Percentiles rank a stretch among this genome's conserved stretches.
Evolutionary conservation across 106 monocot genomes (phyloP).

Genomic region (Ottelia alismoides): DNA sequence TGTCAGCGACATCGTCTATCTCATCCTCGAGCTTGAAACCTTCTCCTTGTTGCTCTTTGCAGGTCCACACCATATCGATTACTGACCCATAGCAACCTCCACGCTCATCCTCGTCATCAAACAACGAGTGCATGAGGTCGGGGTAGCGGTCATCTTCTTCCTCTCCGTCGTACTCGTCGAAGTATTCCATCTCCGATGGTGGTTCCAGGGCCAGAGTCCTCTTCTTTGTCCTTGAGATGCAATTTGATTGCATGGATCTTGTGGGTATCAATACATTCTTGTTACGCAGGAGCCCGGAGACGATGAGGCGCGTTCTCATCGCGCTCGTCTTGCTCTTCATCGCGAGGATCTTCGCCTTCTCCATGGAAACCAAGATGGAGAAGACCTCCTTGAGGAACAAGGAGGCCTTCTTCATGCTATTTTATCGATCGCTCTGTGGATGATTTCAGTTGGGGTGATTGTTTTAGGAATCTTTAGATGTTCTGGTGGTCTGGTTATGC

Average conservation of each 20-base stretch:
- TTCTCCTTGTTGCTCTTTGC: background rate
- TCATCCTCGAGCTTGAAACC: constrained; percentile 12
- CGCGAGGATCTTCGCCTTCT: constrained; percentile 33
- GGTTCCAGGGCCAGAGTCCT: constrained; percentile 9
- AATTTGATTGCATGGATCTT: constrained; percentile 31
- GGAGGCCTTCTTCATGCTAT: constrained; percentile 10
- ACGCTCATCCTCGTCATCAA: constrained; percentile 5
- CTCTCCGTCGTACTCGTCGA: background rate
- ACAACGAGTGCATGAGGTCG: constrained; percentile 15
- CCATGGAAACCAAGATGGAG: constrained; percentile 13
- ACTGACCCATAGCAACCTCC: constrained; percentile 7
- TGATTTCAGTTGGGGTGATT: too few species aligned
- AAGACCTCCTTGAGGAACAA: constrained; percentile 13
- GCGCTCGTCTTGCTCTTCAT: constrained; percentile 43
- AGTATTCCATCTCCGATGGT: background rate
- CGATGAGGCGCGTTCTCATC: constrained; percentile 37
- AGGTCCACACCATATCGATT: constrained; percentile 11
- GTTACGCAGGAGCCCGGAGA: constrained; percentile 30
- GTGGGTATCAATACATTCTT: constrained; percentile 32
- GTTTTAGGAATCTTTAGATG: too few species aligned
- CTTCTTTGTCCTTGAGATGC: background rate
- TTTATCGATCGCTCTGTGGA: too few species aligned
- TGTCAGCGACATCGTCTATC: constrained; percentile 15
- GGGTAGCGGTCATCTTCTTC: constrained; percentile 12
- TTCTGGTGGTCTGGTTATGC: too few species aligned